Base-by-base conservation (phyloP, 257 asterid genomes). In the Capsicum rhomboideum region DNA sequence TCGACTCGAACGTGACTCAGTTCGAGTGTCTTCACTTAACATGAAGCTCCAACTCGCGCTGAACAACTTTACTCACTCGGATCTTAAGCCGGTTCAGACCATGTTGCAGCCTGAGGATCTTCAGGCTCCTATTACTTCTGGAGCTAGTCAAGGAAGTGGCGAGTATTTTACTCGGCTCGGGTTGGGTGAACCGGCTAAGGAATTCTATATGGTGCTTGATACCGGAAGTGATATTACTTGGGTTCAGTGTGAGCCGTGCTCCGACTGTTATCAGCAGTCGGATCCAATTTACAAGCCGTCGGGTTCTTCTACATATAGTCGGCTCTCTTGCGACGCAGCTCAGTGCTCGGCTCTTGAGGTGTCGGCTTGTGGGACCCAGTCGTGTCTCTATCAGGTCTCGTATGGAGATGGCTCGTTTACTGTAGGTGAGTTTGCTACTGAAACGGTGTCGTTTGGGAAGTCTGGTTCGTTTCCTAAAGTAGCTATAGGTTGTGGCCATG, bases 381-480 rank as follows among this genome's bases (percentile, higher is more conserved):
- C 82, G 23, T 94, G 98, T 11, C 85, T 87, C 1, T 92, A 94
- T 52, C 87, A 87, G 86, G 96, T 94, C 31, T 23, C 90, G 2
- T 95, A 94, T 84, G 97, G 97, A 1, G 98, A 95, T 67, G 97
- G 96, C 0, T 95, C 99, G 50, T 89, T 78, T 83, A 90, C 97
- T 1, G 74, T 89, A 0, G 98, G 98, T 0, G 83, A 84, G 29
- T 89, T 94, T 82, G 96, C 91, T 14, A 90, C 93, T 1, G 99
- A 95, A 14, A 93, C 96, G 42, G 78, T 95, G 34, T 81, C 95
- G 9, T 92, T 95, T 75, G 97, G 94, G 34, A 67, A 72, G 0
- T 80, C 95, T n/a, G 94, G 90, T 0, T 68, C 92, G 2, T 87
- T 92, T 0, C 17, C 88, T 37, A 31, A 77, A 20, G 89, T 94